A percentile compares a stretch with the other conserved stretches of the same genome.
Evolutionary conservation across 139 green algal species (phyloP).

Genomic region (Mesotaenium endlicherianum): DNA sequence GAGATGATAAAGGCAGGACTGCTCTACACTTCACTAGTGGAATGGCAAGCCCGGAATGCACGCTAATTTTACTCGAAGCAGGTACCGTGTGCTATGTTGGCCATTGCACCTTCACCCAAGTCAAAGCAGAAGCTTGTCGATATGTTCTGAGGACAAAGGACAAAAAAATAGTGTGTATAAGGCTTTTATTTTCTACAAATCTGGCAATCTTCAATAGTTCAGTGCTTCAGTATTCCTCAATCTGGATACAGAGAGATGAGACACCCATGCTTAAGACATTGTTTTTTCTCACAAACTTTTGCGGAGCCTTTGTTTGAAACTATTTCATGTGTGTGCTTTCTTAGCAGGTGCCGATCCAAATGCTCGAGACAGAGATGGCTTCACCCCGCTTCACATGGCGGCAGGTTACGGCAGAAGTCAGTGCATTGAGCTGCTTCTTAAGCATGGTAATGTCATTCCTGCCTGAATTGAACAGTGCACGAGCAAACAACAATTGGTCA

Average conservation of each 20-base stretch:
- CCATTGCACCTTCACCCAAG: too few relatives aligned
- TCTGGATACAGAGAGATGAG: neutral
- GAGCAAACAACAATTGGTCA: too few relatives aligned
- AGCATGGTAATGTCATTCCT: conserved; percentile 9
- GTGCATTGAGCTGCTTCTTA: conserved; percentile 1
- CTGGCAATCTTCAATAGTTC: neutral
- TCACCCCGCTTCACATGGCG: conserved; percentile 39
- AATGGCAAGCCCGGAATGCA: conserved; percentile 10
- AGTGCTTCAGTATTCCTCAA: neutral
- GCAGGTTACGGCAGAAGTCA: conserved; percentile 25
- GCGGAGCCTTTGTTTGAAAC: neutral
- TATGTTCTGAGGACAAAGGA: neutral
- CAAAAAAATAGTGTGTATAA: neutral
- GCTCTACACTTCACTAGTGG: conserved; percentile 34
- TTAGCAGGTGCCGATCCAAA: conserved; percentile 25
- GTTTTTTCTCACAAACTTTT: neutral
- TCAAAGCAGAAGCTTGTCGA: too few relatives aligned
- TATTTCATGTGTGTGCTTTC: neutral
- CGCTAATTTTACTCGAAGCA: conserved; percentile 11
- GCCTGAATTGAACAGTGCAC: too few relatives aligned
- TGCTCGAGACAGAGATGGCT: conserved; percentile 21
- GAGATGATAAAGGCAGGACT: conserved; percentile 19
- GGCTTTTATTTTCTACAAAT: neutral
- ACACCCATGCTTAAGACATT: neutral
- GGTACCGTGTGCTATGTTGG: conserved; percentile 1